Evolutionary conservation across 2,329 filamentous ascomycete species (phyloP), one percentile per base, ranked within the genome.

Genomic region (Cadophora sp.): DNA sequence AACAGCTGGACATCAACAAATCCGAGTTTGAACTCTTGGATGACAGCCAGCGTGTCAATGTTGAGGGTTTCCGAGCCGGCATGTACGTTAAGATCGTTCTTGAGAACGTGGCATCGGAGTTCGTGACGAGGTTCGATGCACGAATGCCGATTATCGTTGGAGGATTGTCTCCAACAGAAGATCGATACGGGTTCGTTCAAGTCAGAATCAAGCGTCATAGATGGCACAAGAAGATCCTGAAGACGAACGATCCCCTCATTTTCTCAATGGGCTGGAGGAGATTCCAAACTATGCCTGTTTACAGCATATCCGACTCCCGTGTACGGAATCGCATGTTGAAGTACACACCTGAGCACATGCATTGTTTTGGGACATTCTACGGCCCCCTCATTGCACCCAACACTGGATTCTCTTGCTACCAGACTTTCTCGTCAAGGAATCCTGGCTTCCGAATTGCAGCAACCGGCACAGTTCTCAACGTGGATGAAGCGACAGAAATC

Each of bases 221-320:
- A 72, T 99, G 96, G 96, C 96, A 99, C 83, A 97, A 97, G 87
- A 97, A 96, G 83, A 98, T 98, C 73, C 85, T 99, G 72, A 99
- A 99, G 83, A 98, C 94, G 41, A 97, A 97, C 77, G 96, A 99
- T 76, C 96, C 96, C 18, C 85, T 99, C 61, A 97, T 99, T 77
- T 96, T 99, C 83, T 97, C 94, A 1, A 85, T 99, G 51, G 96
- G 96, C 50, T 99, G 96, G 96, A 87, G 96, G 60, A 87, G 96
- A 68, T 99, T 99, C 83, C 96, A 98, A 80, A 90, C 91, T 6
- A 83, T 96, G 73, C 95, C 95, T 20, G 89, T 97, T 67, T 99
- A 97, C 86, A 96, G 91, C 81, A 97, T 96, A 66, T 96, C 93
- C 27, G 96, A 98, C 79, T 97, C 92, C 69, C 89, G 96, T 73